Evolutionary conservation across 2,329 filamentous ascomycete genomes (phyloP).

Genomic region (Cladorrhinum sp.): DNA sequence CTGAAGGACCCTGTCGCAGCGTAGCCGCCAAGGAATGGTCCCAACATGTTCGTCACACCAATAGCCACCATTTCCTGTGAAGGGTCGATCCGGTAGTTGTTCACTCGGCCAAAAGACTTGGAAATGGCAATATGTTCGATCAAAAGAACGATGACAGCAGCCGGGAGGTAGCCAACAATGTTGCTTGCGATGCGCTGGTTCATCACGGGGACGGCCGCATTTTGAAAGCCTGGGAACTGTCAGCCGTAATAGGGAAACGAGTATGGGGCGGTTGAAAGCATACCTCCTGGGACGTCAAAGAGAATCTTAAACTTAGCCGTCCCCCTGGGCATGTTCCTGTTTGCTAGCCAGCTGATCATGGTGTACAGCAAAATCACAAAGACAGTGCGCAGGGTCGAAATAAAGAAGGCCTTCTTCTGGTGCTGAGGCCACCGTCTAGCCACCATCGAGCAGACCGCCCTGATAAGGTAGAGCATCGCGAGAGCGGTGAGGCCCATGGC

Average conservation of each 20-base stretch:
- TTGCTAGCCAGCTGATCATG: slow-evolving; percentile 81
- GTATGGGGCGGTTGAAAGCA: slow-evolving; percentile 15
- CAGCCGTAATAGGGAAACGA: neutral
- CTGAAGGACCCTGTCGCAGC: slow-evolving; percentile 95
- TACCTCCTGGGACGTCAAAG: slow-evolving; percentile 71
- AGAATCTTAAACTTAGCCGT: slow-evolving; percentile 72
- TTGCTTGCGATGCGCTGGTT: slow-evolving; percentile 62
- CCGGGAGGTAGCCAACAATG: slow-evolving; percentile 72
- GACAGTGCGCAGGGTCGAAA: slow-evolving; percentile 83
- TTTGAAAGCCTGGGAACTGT: slow-evolving; percentile 61
- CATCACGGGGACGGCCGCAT: slow-evolving; percentile 70
- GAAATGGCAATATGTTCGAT: slow-evolving; percentile 97
- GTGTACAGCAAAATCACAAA: slow-evolving; percentile 93
- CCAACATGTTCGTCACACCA: slow-evolving; percentile 83
- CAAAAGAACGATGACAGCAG: slow-evolving; percentile 86
- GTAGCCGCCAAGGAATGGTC: slow-evolving; percentile 88
- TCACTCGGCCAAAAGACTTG: slow-evolving; percentile 92
- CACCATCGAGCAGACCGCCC: slow-evolving; percentile 59
- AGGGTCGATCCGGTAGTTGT: slow-evolving; percentile 93
- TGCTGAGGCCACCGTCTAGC: slow-evolving; percentile 67
- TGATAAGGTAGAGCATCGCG: slow-evolving; percentile 71
- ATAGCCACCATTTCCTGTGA: slow-evolving; percentile 96
- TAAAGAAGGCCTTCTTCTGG: slow-evolving; percentile 80
- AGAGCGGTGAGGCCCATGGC: slow-evolving; percentile 85
- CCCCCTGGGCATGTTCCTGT: slow-evolving; percentile 58